Percentiles rank a stretch among this genome's conserved stretches.
Conservation (phyloP, 495 filamentous ascomycete species). For the Lasiosphaeria ovina region DNA sequence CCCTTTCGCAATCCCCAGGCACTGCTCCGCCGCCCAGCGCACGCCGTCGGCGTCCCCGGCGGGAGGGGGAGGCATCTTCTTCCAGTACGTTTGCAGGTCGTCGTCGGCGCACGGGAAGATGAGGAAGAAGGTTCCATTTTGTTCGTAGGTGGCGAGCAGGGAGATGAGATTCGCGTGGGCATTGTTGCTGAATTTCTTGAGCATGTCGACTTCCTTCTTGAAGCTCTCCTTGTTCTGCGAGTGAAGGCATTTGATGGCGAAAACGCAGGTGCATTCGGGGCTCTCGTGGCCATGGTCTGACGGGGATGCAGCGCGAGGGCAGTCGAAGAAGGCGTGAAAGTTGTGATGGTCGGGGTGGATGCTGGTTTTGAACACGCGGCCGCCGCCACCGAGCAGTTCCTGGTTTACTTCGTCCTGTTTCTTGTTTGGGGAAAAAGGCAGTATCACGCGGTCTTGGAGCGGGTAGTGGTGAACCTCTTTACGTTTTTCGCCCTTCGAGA, state of each 20-base stretch:
- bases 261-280: conserved; percentile 4
- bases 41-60: background rate
- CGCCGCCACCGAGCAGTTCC: background rate
- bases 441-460: background rate
- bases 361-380: background rate
- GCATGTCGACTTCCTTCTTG: conserved; percentile 22
- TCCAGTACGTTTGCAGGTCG: conserved; percentile 23
- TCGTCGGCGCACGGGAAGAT: conserved; percentile 27
- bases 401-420: background rate
- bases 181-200: conserved; percentile 21
- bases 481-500: background rate
- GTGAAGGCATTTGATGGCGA: conserved; percentile 20
- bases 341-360: background rate
- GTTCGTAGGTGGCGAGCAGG: conserved; percentile 24
- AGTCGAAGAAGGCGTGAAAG: background rate
- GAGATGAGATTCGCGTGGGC: conserved; percentile 23
- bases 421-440: background rate
- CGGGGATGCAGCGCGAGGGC: background rate
- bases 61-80: background rate
- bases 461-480: background rate
- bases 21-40: background rate
- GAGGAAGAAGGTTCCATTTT: conserved; percentile 18
- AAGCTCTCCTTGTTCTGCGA: conserved; percentile 15
- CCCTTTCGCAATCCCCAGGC: background rate
- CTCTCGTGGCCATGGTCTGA: background rate